A percentile compares a stretch with the other conserved stretches of the same genome.
phyloP scores from a whole-genome alignment of 2,329 filamentous ascomycete species.

The Chaetomiaceae sp. region DNA sequence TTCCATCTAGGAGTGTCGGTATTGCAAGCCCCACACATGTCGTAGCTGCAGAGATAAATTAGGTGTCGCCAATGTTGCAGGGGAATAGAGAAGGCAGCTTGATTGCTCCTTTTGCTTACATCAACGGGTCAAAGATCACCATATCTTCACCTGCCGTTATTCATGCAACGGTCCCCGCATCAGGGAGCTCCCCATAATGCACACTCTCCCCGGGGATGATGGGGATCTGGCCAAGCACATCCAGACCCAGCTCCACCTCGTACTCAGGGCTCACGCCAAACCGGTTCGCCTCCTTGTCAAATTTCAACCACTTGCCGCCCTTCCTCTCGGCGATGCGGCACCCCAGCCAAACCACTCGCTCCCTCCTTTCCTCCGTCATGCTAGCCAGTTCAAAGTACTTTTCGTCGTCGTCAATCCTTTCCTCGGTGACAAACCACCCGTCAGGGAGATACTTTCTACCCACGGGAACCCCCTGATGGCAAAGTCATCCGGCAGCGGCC shows the following conservation, averaged over 20 bases:
- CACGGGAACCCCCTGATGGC: constrained; percentile 61
- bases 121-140: no score
- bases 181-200: constrained; percentile 25
- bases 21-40: no score
- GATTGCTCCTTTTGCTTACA: no score
- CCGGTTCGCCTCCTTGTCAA: constrained; percentile 33
- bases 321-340: constrained; percentile 39
- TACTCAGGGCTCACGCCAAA: constrained; percentile 40
- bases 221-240: background rate
- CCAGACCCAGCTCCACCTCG: constrained; percentile 33
- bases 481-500: constrained; percentile 61
- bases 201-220: constrained; percentile 8
- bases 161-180: constrained; percentile 19
- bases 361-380: constrained; percentile 52
- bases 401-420: constrained; percentile 63
- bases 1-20: no score
- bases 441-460: constrained; percentile 54
- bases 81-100: no score
- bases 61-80: no score
- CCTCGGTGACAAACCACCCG: constrained; percentile 49
- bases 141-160: no score
- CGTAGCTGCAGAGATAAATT: no score
- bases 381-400: constrained; percentile 58
- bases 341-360: constrained; percentile 57
- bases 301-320: constrained; percentile 42